phyloP scores from a whole-genome alignment of 176 grass and related monocot species.

The Avena sativa region DNA sequence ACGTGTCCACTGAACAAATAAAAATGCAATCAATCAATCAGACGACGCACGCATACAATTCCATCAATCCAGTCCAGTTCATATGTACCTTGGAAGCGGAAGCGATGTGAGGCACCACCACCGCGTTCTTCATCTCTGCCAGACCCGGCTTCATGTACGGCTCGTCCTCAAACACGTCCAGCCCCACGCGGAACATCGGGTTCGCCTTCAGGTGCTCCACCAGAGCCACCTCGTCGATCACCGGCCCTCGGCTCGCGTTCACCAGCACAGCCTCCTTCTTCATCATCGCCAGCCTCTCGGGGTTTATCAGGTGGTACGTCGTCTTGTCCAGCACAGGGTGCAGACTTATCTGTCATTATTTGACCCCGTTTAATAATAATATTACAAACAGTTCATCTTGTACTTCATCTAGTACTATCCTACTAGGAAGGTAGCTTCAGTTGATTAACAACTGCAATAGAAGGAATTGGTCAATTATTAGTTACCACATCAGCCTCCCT shows the following conservation, averaged over 20 bases:
- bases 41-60: not conserved
- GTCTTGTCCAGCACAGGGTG: constrained; percentile 97
- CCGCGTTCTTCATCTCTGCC: constrained; percentile 85
- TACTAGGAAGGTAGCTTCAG: not conserved
- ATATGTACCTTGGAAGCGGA: constrained; percentile 81
- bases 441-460: not conserved
- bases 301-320: constrained; percentile 98
- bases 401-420: no score
- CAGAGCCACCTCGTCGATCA: constrained; percentile 80
- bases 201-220: constrained; percentile 90
- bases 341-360: constrained; percentile 73
- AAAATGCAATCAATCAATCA: not conserved
- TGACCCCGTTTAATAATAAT: no score
- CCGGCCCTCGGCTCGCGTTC: constrained; percentile 88
- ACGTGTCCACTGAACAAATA: constrained; percentile 72
- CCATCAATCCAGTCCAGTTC: not conserved
- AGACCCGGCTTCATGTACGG: constrained; percentile 92
- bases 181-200: constrained; percentile 93
- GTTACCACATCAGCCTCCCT: constrained; percentile 91
- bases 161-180: constrained; percentile 97
- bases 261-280: constrained; percentile 96
- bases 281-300: constrained; percentile 88
- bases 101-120: constrained; percentile 91
- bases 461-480: not conserved
- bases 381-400: no score